Base-by-base conservation (phyloP, 1,284 basidiomycete species). In the Fomitopsis palustris region DNA sequence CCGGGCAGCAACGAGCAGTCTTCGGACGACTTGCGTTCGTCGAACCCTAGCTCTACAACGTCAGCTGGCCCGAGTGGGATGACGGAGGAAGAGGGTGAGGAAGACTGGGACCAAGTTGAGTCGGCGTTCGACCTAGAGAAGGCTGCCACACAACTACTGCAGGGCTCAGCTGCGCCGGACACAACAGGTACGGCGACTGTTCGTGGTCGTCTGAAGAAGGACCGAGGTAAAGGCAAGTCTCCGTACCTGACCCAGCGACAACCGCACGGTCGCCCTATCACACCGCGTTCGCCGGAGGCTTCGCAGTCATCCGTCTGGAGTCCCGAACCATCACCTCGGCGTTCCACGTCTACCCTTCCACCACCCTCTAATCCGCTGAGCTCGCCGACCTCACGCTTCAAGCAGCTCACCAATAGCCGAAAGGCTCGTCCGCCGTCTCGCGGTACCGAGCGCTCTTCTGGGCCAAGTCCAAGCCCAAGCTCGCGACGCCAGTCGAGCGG, bases 61-160 rank as follows among this genome's bases (percentile, higher is more conserved):
- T 27, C 29, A 6, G 55, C 16, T 4, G 33, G 31, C 17, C 10
- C 23, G 21, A 33, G 17, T 21, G 17, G 31, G n/a, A 16, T 57
- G 25, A 33, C 49, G 16, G 57, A 58, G 45, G 54, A 55, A n/a
- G 74, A 72, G 17, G 72, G 49, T 29, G 49, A 74, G 4, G 85
- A 85, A 53, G 89, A 90, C 64, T 92, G 90, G 90, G 88, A 92
- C 64, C 78, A 81, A 37, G 79, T 92, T 61, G 88, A 91, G 51
- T 80, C 81, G 5, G 76, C 80, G 0, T 78, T 84, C 0, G 88
- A 90, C 64, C 64, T 87, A 42, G 86, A 87, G 54, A 72, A 67
- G 6, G 75, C 77, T 16, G 76, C 74, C 1, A 17, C n/a, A 16
- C 49, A 19, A 8, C 31, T 52, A 10, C 16, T 52, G 49, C n/a